phyloP scores from a whole-genome alignment of 495 filamentous ascomycete species.

The Trichocladium uniseriatum region DNA sequence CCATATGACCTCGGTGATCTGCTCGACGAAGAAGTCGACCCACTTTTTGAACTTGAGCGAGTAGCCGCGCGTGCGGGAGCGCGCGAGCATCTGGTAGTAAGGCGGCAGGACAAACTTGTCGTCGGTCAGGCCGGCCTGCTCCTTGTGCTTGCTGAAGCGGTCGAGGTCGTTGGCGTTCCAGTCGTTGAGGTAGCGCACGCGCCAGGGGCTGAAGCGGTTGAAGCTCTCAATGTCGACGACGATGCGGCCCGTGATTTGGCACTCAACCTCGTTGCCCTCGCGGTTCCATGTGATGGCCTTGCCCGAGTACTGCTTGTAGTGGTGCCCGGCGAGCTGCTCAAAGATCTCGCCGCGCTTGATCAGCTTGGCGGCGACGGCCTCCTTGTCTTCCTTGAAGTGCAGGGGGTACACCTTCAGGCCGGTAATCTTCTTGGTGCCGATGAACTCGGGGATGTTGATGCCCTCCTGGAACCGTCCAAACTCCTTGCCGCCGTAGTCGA shows the following conservation, averaged over 20 bases:
- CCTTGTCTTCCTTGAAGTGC: slow-evolving; percentile 41
- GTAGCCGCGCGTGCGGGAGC: slow-evolving; percentile 36
- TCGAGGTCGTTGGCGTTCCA: slow-evolving; percentile 25
- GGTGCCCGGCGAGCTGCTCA: slow-evolving; percentile 47
- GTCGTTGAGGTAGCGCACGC: slow-evolving; percentile 20
- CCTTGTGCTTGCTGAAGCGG: slow-evolving; percentile 19
- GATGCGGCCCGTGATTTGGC: slow-evolving; percentile 25
- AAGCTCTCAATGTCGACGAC: slow-evolving; percentile 30
- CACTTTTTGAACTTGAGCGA: slow-evolving; percentile 38
- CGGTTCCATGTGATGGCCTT: slow-evolving; percentile 29
- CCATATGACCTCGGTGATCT: slow-evolving; percentile 39
- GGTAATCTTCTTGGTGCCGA: slow-evolving; percentile 48
- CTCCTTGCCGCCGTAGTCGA: slow-evolving; percentile 51
- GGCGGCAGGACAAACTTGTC: slow-evolving; percentile 24
- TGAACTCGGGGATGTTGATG: slow-evolving; percentile 41
- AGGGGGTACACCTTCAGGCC: slow-evolving; percentile 49
- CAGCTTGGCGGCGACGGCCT: slow-evolving; percentile 32
- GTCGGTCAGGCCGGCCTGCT: slow-evolving; percentile 8
- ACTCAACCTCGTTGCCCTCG: slow-evolving; percentile 26
- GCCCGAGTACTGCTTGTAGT: slow-evolving; percentile 49
- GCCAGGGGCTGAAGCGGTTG: slow-evolving; percentile 28
- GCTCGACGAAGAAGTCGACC: slow-evolving; percentile 31
- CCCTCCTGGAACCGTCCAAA: slow-evolving; percentile 42
- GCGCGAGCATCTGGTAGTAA: slow-evolving; percentile 35
- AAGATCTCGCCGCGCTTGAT: slow-evolving; percentile 42